Evolutionary conservation across 129 eudicot species (phyloP).

Genomic region (Pittosporum tobira): DNA sequence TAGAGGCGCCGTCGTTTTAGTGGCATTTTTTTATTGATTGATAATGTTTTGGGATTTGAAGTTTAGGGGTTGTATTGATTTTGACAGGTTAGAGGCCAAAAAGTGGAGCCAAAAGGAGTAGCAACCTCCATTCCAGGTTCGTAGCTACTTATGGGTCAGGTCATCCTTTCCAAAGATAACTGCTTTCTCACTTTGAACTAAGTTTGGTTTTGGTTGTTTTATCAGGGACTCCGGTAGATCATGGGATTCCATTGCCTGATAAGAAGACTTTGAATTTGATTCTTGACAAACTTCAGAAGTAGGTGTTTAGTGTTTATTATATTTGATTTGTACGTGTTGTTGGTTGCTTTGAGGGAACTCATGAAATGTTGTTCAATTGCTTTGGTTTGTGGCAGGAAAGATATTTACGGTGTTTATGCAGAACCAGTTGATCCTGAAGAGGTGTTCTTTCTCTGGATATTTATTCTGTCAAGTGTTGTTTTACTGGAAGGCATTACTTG

Average conservation of each 20-base stretch:
- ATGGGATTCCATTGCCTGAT: constrained; percentile 50
- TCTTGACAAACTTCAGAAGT: constrained; percentile 97
- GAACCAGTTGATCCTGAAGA: constrained; percentile 72
- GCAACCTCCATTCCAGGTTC: constrained; percentile 62
- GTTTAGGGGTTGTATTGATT: constrained; percentile 15
- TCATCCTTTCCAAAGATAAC: neutral
- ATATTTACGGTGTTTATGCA: constrained; percentile 60
- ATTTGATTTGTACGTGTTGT: neutral
- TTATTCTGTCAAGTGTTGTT: constrained; percentile 3
- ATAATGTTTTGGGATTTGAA: constrained; percentile 7
- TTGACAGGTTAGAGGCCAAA: constrained; percentile 49
- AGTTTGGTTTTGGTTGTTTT: constrained; percentile 14
- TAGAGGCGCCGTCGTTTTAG: constrained; percentile 2
- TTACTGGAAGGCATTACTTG: neutral
- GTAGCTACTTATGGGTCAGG: neutral
- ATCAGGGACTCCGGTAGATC: constrained; percentile 43
- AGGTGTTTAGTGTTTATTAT: constrained; percentile 13
- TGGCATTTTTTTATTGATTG: constrained; percentile 4
- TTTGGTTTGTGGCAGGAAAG: constrained; percentile 50
- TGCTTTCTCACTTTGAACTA: neutral
- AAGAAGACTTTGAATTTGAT: constrained; percentile 71
- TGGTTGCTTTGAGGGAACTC: constrained; percentile 8
- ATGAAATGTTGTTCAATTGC: constrained; percentile 11
- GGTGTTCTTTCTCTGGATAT: constrained; percentile 22
- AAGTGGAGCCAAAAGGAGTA: constrained; percentile 31